phyloP scores from a whole-genome alignment of 345 rosid genomes.

The Gossypium longicalyx region DNA sequence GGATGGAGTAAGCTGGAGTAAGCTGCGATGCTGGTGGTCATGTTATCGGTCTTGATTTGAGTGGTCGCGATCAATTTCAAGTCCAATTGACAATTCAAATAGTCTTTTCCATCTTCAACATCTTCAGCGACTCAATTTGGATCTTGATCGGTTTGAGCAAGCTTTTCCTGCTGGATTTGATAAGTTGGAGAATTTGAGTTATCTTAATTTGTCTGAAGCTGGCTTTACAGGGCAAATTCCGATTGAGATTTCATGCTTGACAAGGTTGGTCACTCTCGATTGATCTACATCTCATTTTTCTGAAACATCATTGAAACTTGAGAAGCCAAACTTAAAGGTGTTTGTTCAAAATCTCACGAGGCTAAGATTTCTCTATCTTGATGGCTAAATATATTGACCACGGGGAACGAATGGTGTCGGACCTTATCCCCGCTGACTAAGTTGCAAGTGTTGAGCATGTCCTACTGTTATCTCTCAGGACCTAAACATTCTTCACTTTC shows the following conservation, averaged over 20 bases:
- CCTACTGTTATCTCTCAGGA: constrained; percentile 29
- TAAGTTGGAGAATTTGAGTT: constrained; percentile 1
- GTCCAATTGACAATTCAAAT: not conserved
- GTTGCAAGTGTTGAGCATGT: constrained; percentile 35
- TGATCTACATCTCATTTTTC: constrained; percentile 20
- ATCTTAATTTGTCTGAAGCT: not conserved
- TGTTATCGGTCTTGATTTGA: constrained; percentile 38
- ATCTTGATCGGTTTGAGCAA: constrained; percentile 23
- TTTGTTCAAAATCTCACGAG: too few species aligned
- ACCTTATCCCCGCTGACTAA: constrained; percentile 27
- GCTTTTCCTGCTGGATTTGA: constrained; percentile 21
- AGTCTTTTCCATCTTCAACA: too few species aligned
- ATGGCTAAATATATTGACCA: too few species aligned
- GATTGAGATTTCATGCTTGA: too few species aligned
- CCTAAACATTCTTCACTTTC: constrained; percentile 24
- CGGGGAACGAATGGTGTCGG: constrained; percentile 24
- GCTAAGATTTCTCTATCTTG: too few species aligned
- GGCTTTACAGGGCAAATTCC: constrained; percentile 29
- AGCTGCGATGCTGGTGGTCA: constrained; percentile 30
- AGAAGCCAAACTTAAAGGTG: not conserved
- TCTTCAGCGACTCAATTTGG: constrained; percentile 28
- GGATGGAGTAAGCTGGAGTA: constrained; percentile 45
- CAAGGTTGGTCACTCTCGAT: constrained; percentile 24
- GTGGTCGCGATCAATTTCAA: constrained; percentile 26
- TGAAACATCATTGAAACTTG: constrained; percentile 8